Base-by-base conservation (phyloP, 106 monocot species). In the Allium sativum region DNA sequence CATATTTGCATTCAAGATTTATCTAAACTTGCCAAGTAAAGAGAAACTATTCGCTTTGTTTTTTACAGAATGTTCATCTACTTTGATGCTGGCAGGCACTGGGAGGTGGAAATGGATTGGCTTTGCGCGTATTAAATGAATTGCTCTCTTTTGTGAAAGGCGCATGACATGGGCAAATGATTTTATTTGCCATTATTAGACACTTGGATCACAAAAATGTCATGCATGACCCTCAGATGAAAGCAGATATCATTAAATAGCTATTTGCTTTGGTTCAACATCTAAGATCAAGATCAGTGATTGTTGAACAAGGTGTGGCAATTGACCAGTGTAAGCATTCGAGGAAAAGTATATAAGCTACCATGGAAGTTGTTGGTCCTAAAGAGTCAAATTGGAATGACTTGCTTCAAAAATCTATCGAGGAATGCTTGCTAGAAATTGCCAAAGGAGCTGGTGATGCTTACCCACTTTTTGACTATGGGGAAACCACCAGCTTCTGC, bases 151-250 rank as follows among this genome's bases (percentile, higher is more conserved):
- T 73, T 40, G 72, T 72, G n/a, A 77, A 90, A 59, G 75, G 58
- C 53, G 87, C 82, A 96, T 90, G 90, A 66, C 81, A 77, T 67
- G 87, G 82, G 55, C 87, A 79, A 61, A 68, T 84, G 57, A 67
- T 96, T 68, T 73, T 90, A 68, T 56, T 82, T 76, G 58, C 79
- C 65, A 50, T 84, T 14, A 75, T 96, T 48, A 76, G 90, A 14
- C 95, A 96, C 71, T 60, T 96, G 58, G 95, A 96, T 71, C 84
- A 96, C 67, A 96, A 96, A 76, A 90, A 87, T 74, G 79, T 96
- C 18, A 54, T 67, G 1, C 67, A 78, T 72, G 79, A 87, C 66
- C 82, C 87, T 63, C 75, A 76, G 69, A 62, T 74, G 7, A 96
- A 96, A 71, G 72, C 87, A 52, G 71, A 84, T 62, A 96, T 96